Conservation (phyloP, 208 protist genomes). For the Crithidia acanthocephali region DNA sequence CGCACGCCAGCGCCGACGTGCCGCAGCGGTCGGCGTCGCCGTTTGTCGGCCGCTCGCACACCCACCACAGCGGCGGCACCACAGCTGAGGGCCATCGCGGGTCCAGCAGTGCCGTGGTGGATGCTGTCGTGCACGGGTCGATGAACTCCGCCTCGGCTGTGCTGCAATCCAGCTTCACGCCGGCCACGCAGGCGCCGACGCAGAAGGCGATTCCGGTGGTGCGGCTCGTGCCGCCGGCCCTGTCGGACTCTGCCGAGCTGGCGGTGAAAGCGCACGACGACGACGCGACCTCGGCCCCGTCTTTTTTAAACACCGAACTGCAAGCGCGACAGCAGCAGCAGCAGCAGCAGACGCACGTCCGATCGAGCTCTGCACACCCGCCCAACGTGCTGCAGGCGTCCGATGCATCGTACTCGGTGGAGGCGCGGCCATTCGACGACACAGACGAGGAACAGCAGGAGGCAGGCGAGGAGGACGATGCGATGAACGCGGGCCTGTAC, state of each 20-base stretch:
- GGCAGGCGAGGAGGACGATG: conserved; percentile 1
- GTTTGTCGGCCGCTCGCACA: background rate
- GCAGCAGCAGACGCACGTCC: background rate
- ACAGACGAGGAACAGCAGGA: conserved; percentile 1
- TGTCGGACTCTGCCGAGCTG: conserved; percentile 1
- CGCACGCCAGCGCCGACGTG: background rate
- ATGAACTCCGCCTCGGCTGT: background rate
- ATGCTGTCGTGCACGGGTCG: background rate
- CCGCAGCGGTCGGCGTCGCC: conserved; percentile 19
- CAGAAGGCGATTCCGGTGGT: conserved; percentile 33
- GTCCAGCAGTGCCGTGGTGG: background rate
- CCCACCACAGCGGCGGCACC: background rate
- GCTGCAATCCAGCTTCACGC: background rate
- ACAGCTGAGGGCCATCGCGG: background rate
- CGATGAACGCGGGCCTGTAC: conserved; percentile 2
- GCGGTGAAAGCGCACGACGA: background rate
- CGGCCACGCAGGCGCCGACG: background rate
- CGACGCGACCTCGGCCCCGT: background rate
- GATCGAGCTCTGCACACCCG: too few species aligned
- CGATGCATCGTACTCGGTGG: conserved; percentile 12
- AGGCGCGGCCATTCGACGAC: background rate
- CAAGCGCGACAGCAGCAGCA: background rate
- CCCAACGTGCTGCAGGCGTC: background rate
- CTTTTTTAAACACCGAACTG: background rate
- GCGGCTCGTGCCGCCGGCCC: conserved; percentile 18